A percentile compares a stretch with the other conserved stretches of the same genome.
Evolutionary conservation across 495 filamentous ascomycete species (phyloP).

Genomic region (Aspergillus panamensis): DNA sequence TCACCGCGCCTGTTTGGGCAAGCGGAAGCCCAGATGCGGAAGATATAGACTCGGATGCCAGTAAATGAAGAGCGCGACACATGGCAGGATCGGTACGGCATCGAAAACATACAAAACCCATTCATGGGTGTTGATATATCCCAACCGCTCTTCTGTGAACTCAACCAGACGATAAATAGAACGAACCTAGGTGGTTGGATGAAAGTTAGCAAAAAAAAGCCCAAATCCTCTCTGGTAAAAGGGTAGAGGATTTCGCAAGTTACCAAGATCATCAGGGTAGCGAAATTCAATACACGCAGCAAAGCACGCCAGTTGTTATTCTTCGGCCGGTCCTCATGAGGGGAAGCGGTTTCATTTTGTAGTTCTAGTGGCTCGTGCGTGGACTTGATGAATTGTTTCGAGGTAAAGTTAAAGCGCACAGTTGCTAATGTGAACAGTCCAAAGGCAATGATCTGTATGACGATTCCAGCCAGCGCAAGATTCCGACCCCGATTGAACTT

Average conservation of each 20-base stretch:
- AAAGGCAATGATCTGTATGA: conserved; percentile 42
- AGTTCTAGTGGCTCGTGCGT: conserved; percentile 47
- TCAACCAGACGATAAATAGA: conserved; percentile 61
- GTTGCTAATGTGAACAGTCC: conserved; percentile 41
- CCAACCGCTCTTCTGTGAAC: conserved; percentile 52
- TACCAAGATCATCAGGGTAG: conserved; percentile 54
- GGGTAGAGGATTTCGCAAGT: conserved; percentile 10
- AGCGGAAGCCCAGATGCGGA: conserved; percentile 34
- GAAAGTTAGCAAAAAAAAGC: background rate
- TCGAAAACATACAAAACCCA: conserved; percentile 63
- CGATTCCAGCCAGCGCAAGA: conserved; percentile 38
- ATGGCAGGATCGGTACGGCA: conserved; percentile 50
- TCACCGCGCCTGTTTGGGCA: conserved; percentile 11
- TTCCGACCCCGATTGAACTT: conserved; percentile 36
- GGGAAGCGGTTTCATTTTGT: conserved; percentile 3
- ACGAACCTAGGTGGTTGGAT: conserved; percentile 40
- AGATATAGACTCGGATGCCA: conserved; percentile 46
- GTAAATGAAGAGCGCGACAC: conserved; percentile 49
- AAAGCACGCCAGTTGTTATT: conserved; percentile 20
- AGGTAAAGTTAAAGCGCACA: conserved; percentile 38
- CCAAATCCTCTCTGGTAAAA: background rate
- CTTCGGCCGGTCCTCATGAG: background rate
- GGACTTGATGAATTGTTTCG: conserved; percentile 32
- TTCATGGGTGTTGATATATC: conserved; percentile 53
- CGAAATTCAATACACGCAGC: conserved; percentile 50